phyloP scores from a whole-genome alignment of 2,329 filamentous ascomycete species.

The Gyromitra esculenta region DNA sequence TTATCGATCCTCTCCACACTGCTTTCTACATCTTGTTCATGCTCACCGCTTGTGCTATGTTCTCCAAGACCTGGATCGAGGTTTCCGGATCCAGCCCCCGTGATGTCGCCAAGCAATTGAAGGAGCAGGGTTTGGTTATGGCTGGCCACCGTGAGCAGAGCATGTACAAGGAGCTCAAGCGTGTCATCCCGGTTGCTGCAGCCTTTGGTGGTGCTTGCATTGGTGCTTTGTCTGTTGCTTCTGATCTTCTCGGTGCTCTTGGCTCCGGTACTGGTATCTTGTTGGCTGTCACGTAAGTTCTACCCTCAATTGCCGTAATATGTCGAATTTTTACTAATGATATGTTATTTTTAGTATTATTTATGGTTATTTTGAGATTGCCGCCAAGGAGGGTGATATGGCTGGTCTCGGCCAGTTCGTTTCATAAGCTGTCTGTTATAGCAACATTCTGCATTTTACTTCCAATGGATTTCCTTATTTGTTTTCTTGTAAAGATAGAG shows the following conservation, averaged over 20 bases:
- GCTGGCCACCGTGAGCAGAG: constrained; percentile 98
- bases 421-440: constrained; percentile 50
- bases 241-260: constrained; percentile 93
- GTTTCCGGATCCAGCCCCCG: constrained; percentile 97
- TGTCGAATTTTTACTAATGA: constrained; percentile 56
- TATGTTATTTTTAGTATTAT: constrained; percentile 76
- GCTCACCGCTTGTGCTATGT: constrained; percentile 95
- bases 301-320: neutral
- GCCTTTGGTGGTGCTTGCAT: constrained; percentile 99
- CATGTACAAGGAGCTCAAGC: constrained; percentile 99
- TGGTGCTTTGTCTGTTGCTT: constrained; percentile 93
- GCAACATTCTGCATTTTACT: constrained; percentile 25
- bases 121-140: constrained; percentile 99
- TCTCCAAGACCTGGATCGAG: constrained; percentile 99
- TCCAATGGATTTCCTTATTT: constrained; percentile 40
- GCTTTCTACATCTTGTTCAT: constrained; percentile 96
- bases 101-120: constrained; percentile 99
- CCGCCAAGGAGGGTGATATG: constrained; percentile 97
- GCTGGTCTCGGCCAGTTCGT: constrained; percentile 67
- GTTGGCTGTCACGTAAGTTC: constrained; percentile 93
- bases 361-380: constrained; percentile 99
- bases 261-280: constrained; percentile 98
- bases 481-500: constrained; percentile 47
- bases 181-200: constrained; percentile 96
- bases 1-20: constrained; percentile 96